These are phyloP conservation scores for Funneliformis geosporum DNA, from an alignment of 192 early-diverging fungal species.

Conservation along the genomic window DNA sequence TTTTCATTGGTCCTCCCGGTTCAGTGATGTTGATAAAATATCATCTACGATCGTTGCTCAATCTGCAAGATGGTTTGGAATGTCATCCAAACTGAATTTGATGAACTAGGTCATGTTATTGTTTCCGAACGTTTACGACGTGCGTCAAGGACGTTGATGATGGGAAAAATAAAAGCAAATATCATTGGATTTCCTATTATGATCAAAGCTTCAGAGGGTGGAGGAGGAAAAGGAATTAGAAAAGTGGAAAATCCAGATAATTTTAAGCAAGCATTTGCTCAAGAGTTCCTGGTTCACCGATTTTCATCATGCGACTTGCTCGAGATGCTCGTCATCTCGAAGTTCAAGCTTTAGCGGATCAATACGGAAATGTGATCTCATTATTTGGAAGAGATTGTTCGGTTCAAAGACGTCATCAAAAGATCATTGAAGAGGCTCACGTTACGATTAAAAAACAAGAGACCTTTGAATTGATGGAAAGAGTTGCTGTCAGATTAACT, in stretches of 20 bases:
- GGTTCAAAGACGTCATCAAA: conserved; percentile 97
- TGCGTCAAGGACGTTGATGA: conserved; percentile 86
- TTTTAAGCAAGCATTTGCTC: conserved; percentile 79
- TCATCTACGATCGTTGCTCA: conserved; percentile 99
- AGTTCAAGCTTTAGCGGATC: conserved; percentile 94
- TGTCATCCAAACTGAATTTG: no score
- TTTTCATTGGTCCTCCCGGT: conserved; percentile 97
- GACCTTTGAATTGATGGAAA: conserved; percentile 89
- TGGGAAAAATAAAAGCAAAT: conserved; percentile 79
- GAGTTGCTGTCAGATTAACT: conserved; percentile 93
- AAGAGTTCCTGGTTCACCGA: conserved; percentile 96
- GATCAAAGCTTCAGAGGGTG: conserved; percentile 99
- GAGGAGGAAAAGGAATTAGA: conserved; percentile 98
- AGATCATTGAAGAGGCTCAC: conserved; percentile 98
- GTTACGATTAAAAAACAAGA: conserved; percentile 82
- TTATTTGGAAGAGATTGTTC: conserved; percentile 99
- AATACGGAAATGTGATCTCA: conserved; percentile 97
- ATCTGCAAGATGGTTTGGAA: conserved; percentile 91
- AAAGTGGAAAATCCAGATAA: conserved; percentile 76
- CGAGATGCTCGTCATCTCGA: conserved; percentile 94
- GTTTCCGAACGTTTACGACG: conserved; percentile 84
- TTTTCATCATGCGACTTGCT: conserved; percentile 99
- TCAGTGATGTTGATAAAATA: conserved; percentile 99
- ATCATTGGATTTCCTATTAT: conserved; percentile 96
- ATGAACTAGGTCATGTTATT: conserved; percentile 70